A percentile compares a stretch with the other conserved stretches of the same genome.
Conservation (phyloP, 495 filamentous ascomycete genomes). For the Podospora conica region DNA sequence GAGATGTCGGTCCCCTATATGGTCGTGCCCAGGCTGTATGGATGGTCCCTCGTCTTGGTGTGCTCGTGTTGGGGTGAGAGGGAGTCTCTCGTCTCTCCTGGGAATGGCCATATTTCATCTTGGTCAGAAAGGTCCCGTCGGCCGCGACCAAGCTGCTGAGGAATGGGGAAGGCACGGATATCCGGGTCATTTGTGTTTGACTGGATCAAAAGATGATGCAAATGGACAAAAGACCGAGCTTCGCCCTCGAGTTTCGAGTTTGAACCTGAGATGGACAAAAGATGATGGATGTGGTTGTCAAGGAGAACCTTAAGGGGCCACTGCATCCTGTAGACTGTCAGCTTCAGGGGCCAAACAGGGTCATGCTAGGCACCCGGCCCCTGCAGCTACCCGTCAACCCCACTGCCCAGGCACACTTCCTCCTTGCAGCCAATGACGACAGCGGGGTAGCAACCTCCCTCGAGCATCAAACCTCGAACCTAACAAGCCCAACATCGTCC, state of each 20-base stretch:
- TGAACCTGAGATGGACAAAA: background rate
- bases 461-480: background rate
- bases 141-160: too few species aligned
- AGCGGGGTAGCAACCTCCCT: background rate
- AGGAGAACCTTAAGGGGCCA: background rate
- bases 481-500: background rate
- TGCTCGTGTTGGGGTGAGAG: background rate
- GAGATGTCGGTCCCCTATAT: background rate
- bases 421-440: slow-evolving; percentile 3
- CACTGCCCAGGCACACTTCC: background rate
- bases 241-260: background rate
- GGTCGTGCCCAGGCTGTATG: background rate
- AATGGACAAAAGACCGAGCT: background rate
- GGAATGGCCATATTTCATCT: too few species aligned
- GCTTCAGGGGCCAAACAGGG: background rate
- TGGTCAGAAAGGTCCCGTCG: too few species aligned
- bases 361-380: background rate
- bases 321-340: too few species aligned
- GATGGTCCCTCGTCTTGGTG: background rate
- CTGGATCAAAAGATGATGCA: too few species aligned
- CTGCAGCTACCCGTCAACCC: background rate
- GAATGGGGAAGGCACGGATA: background rate
- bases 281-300: background rate
- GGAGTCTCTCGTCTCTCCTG: background rate
- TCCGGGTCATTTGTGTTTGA: background rate